Evolutionary conservation across 768 basidiomycete genomes (phyloP), one percentile per base, ranked within the genome.

Genomic region (Podaxis mareebaensis): DNA sequence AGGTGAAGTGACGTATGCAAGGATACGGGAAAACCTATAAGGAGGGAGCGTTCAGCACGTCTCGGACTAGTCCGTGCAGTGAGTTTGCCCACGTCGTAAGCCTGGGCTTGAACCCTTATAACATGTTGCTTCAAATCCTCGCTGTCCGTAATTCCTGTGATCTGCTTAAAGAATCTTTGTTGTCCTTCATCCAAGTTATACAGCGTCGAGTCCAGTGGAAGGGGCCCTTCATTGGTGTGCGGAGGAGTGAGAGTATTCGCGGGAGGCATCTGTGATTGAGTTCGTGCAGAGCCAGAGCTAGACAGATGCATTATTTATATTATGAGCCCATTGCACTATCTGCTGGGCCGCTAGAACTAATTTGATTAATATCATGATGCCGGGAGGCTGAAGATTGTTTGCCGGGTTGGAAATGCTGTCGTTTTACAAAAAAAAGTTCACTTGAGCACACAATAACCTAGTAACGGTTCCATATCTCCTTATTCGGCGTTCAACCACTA

Each of bases 1-100:
- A 80, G 1, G 66, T 59, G 63, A 79, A 81, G 10, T 58, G 62
- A 7, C 74, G 73, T 46, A 79, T 79, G 61, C 78, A 79, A 40
- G 73, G 70, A 64, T 81, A 79, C 3, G 66, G 66, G 61, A 70
- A 68, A 5, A 74, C 65, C 76, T 75, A 53, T 33, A 10, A 3
- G 15, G 22, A 36, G 36, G n/a, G 15, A 42, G 24, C 7, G 51
- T 33, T 22, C 8, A 46, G 54, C 3, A 15, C 7, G n/a, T 10
- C 49, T 24, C 24, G 13, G 22, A 24, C 26, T 12, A 15, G 24
- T 51, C 4, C 49, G 22, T 3, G 10, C 13, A 26, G 22, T 15
- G 13, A 44, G 13, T 44, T 4, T 7, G 38, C 66, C 17, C 48
- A 73, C 77, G 44, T 69, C 64, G 46, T 72, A 72, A 2, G 76